Evolutionary conservation across 129 eudicot genomes (phyloP), one percentile per base, ranked within the genome.

Genomic region (Scalesia atractyloides): DNA sequence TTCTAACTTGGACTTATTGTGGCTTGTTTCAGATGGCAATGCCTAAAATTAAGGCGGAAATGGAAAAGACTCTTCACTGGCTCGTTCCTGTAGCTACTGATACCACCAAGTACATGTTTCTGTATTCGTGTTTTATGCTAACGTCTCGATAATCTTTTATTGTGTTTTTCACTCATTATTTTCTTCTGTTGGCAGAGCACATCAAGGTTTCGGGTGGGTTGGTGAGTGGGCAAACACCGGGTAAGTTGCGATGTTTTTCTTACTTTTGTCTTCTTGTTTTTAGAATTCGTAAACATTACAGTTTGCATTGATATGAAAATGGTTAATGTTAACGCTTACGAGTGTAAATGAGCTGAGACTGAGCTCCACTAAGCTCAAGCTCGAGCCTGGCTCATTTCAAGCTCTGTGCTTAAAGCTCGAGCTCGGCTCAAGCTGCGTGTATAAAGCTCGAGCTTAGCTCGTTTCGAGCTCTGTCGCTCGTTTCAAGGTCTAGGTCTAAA

Each of bases 181-280:
- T 77, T 60, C 30, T n/a, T 70, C 51, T 70, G 26, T 15, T 60
- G 50, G 54, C 93, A 94, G 98, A 75, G 93, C 96, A 36, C 97
- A 94, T 83, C 98, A 94, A 81, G 98, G 98, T 34, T 93, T 93
- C 58, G 98, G 98, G 57, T 93, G 98, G 98, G 98, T 93, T 48
- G 98, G 98, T 79, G 98, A 94, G 82, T 94, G 98, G 98, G 97
- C 98, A 53, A 94, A 90, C 76, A 75, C 97, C 0, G 95, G 97
- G 98, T 94, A 20, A 68, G 97, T 77, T 14, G 16, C 69, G 16
- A 13, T 62, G 37, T 4, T 61, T 16, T 19, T 69, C 7, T 46
- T 41, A 16, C 17, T 12, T 39, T 57, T 46, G 7, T 57, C 43
- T 15, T 20, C 0, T 58, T 1, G 18, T 10, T 26, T 65, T 15